These are phyloP conservation scores for Kurtzmaniella fragi DNA, from an alignment of 805 yeast species.

Conservation along the genomic window DNA sequence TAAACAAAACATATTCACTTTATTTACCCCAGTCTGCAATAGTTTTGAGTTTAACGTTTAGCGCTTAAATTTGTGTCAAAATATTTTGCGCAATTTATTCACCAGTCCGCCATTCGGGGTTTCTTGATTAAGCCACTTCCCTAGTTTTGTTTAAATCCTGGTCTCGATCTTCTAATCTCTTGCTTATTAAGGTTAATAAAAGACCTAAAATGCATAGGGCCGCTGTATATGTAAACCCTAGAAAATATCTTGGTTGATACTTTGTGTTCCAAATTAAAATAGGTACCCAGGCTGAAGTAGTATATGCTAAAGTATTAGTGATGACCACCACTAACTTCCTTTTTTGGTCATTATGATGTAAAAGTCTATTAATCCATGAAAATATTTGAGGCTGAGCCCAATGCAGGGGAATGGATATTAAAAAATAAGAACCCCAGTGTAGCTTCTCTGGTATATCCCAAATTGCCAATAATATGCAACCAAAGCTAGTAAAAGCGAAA, in stretches of 20 bases:
- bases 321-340: constrained; percentile 33
- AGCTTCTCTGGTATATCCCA: constrained; percentile 17
- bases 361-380: constrained; percentile 17
- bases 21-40: too few relatives aligned
- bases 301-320: constrained; percentile 40
- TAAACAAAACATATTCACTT: too few relatives aligned
- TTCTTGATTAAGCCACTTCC: too few relatives aligned
- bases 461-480: constrained; percentile 11
- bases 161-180: constrained; percentile 15
- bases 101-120: too few relatives aligned
- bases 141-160: not conserved
- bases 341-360: constrained; percentile 19
- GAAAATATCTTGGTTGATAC: constrained; percentile 30
- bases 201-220: constrained; percentile 27
- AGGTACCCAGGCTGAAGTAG: constrained; percentile 38
- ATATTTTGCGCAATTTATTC: too few relatives aligned
- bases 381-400: constrained; percentile 18
- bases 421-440: constrained; percentile 15
- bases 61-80: too few relatives aligned
- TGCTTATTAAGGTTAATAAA: constrained; percentile 19
- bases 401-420: constrained; percentile 10
- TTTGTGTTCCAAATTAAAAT: constrained; percentile 35
- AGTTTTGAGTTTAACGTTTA: too few relatives aligned
- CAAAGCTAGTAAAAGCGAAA: constrained; percentile 12
- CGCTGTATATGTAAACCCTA: constrained; percentile 37